A percentile compares a stretch with the other conserved stretches of the same genome.
Evolutionary conservation across 1,139 yeast species (phyloP).

Genomic region (Geotrichum citri-aurantii): DNA sequence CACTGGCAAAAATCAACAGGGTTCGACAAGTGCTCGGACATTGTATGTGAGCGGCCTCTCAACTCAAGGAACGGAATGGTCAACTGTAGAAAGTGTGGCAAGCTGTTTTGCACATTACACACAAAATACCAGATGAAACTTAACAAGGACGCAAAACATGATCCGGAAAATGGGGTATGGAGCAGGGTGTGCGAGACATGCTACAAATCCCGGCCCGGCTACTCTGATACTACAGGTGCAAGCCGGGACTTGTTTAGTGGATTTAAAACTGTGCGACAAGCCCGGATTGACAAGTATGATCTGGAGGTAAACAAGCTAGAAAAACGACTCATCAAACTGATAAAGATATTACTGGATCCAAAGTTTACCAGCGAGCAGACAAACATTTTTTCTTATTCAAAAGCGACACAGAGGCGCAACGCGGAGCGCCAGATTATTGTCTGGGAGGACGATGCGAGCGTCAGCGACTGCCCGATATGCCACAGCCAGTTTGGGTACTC

Average conservation of each 20-base stretch:
- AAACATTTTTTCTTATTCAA: conserved; percentile 26
- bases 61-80: conserved; percentile 31
- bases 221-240: conserved; percentile 40
- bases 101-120: conserved; percentile 62
- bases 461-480: conserved; percentile 61
- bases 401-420: conserved; percentile 30
- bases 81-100: conserved; percentile 55
- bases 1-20: conserved; percentile 60
- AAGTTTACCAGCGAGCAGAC: conserved; percentile 20
- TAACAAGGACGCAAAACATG: conserved; percentile 43
- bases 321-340: conserved; percentile 52
- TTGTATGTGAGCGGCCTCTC: conserved; percentile 31
- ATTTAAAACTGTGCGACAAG: conserved; percentile 43
- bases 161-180: conserved; percentile 55
- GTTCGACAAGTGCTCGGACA: conserved; percentile 32
- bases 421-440: conserved; percentile 52
- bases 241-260: conserved; percentile 43
- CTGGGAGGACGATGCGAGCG: conserved; percentile 61
- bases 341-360: conserved; percentile 27
- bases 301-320: conserved; percentile 56
- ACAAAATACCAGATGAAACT: conserved; percentile 48
- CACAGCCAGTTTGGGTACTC: conserved; percentile 50
- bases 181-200: conserved; percentile 64
- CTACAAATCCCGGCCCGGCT: conserved; percentile 52
- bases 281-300: conserved; percentile 37